A percentile compares a stretch with the other conserved stretches of the same genome.
Evolutionary conservation across 495 filamentous ascomycete genomes (phyloP).

Genomic region (Trichoderma reesei): DNA sequence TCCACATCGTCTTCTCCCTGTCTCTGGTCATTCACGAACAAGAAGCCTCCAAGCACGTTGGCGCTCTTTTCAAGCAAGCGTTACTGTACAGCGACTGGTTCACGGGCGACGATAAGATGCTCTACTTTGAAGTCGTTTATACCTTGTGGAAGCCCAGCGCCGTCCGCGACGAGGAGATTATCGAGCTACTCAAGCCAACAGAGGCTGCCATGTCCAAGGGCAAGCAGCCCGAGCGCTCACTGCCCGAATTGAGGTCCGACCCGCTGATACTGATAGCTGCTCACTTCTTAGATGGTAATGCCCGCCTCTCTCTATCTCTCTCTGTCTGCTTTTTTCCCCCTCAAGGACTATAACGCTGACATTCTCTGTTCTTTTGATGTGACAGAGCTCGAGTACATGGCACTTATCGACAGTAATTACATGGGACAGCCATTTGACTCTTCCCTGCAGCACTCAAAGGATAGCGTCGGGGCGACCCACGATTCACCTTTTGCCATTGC

Average conservation of each 20-base stretch:
- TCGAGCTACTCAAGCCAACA: neutral
- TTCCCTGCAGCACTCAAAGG: conserved; percentile 24
- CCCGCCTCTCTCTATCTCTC: conserved; percentile 8
- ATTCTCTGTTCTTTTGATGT: neutral
- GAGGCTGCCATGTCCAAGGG: conserved; percentile 22
- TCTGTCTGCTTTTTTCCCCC: no score
- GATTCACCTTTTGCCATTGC: conserved; percentile 22
- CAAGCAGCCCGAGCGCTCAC: conserved; percentile 24
- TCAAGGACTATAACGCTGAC: no score
- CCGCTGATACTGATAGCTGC: conserved; percentile 26
- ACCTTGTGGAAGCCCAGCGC: conserved; percentile 32
- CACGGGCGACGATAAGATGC: conserved; percentile 16
- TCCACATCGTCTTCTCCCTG: conserved; percentile 36
- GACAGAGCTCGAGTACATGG: conserved; percentile 33
- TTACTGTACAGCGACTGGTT: conserved; percentile 26
- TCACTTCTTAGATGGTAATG: conserved; percentile 39
- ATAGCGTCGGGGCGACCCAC: conserved; percentile 14
- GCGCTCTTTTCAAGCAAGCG: conserved; percentile 30
- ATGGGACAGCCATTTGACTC: conserved; percentile 24
- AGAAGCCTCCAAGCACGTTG: conserved; percentile 18
- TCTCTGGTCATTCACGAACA: conserved; percentile 32
- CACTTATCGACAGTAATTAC: conserved; percentile 21
- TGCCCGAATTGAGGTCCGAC: conserved; percentile 8
- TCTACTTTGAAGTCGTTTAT: conserved; percentile 26
- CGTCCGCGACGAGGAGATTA: conserved; percentile 9